Evolutionary conservation across 2,329 filamentous ascomycete genomes (phyloP), one percentile per base, ranked within the genome.

Genomic region (Fusarium chuoi): DNA sequence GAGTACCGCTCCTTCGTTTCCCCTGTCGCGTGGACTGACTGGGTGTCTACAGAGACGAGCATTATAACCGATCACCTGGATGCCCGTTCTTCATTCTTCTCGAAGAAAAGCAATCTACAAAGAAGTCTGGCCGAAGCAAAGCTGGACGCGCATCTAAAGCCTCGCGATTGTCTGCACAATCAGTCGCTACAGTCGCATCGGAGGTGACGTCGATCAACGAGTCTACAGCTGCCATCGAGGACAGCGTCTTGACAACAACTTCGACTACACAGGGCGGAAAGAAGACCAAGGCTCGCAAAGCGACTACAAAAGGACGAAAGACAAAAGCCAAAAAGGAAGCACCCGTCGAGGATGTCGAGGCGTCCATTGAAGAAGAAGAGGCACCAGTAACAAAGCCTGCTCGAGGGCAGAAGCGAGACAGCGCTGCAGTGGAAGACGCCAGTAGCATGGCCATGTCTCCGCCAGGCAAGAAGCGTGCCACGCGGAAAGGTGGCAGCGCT

Each of bases 51-150:
- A 96, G 93, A 79, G 91, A 97, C 70, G 96, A 99, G 80, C 96
- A 99, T 80, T 90, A 91, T 77, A 91, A 89, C 62, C 91, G 96
- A 75, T 92, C 92, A 3, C 90, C 94, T 0, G 87, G 92, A 30
- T 99, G 96, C 80, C 87, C 90, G 20, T 98, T 97, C 84, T 98
- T 98, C 79, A 83, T 86, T 4, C 88, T 97, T 35, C 87, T 89
- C 33, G 89, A 86, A 78, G 87, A 88, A 77, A 84, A 89, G 78
- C 87, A 84, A 75, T 81, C 83, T 36, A 78, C 84, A 35, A 92
- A 92, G 83, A 88, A 89, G 72, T 81, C 87, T 17, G 81, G 81
- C 55, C 87, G 78, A 84, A 87, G 82, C 84, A 92, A 86, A 80
- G 83, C 79, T 81, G 89, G 82, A 20, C 84, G 87, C 71, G 82